phyloP scores from a whole-genome alignment of 768 basidiomycete species.

The Rhizopogon vesiculosus region DNA sequence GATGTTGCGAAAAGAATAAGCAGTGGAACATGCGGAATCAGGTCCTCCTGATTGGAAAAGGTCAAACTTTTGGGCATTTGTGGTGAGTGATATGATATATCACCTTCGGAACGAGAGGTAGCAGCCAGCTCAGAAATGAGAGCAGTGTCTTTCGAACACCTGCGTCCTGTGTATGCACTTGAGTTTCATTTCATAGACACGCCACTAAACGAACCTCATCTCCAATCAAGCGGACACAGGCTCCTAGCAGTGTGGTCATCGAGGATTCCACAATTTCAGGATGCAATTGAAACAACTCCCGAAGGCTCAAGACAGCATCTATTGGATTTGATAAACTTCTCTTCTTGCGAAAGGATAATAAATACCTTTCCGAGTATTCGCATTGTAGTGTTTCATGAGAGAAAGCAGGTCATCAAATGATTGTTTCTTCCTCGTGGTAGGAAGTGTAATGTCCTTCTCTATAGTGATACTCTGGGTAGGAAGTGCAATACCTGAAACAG shows the following conservation, averaged over 20 bases:
- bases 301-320: slow-evolving; percentile 74
- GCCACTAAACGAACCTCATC: slow-evolving; percentile 61
- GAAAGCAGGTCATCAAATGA: slow-evolving; percentile 72
- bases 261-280: slow-evolving; percentile 48
- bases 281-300: slow-evolving; percentile 65
- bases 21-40: slow-evolving; percentile 69
- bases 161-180: slow-evolving; percentile 53
- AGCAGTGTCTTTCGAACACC: slow-evolving; percentile 71
- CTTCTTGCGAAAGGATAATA: neutral
- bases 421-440: slow-evolving; percentile 73
- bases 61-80: slow-evolving; percentile 3
- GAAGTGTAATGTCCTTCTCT: slow-evolving; percentile 50
- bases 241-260: slow-evolving; percentile 52
- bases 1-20: slow-evolving; percentile 86
- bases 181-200: neutral
- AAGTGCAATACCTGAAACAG: slow-evolving; percentile 71
- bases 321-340: neutral
- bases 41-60: slow-evolving; percentile 45
- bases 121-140: slow-evolving; percentile 66
- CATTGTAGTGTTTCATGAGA: slow-evolving; percentile 82
- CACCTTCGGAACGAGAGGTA: slow-evolving; percentile 60
- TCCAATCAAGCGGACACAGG: slow-evolving; percentile 64
- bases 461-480: slow-evolving; percentile 76
- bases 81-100: slow-evolving; percentile 7
- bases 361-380: slow-evolving; percentile 68